Percentiles rank a stretch among this genome's conserved stretches.
Conservation (phyloP, 179 eudicot genomes). For the Patellifolia procumbens region DNA sequence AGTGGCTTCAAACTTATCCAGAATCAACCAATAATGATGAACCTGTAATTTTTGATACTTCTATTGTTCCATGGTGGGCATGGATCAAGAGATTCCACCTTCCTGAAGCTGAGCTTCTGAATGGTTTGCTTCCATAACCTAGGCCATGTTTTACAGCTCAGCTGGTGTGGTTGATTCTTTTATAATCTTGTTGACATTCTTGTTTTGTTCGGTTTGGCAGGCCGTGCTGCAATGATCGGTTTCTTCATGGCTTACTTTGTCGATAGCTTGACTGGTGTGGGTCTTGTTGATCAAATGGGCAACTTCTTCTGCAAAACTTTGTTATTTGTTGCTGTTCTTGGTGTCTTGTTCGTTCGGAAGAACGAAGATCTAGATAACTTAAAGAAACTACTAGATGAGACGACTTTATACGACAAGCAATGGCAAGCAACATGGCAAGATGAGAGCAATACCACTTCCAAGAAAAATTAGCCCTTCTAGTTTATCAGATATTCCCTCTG, state of each 20-base stretch:
- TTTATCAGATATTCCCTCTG: not conserved
- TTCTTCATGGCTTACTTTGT: conserved; percentile 91
- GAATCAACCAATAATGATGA: conserved; percentile 63
- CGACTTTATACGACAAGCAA: conserved; percentile 88
- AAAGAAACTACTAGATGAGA: conserved; percentile 72
- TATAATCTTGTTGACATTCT: not conserved
- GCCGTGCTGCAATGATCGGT: conserved; percentile 94
- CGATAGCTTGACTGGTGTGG: conserved; percentile 85
- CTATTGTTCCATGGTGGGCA: conserved; percentile 91
- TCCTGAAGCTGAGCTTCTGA: conserved; percentile 85
- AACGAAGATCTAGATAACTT: conserved; percentile 75
- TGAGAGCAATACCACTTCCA: conserved; percentile 31
- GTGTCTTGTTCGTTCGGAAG: conserved; percentile 65
- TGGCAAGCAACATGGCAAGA: conserved; percentile 99
- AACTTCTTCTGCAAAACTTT: conserved; percentile 87
- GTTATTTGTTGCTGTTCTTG: conserved; percentile 65
- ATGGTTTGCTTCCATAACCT: conserved; percentile 46
- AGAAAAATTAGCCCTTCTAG: conserved; percentile 31
- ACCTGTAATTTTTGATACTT: conserved; percentile 66
- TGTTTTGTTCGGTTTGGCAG: conserved; percentile 34
- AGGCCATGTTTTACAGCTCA: not conserved
- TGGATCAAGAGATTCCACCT: conserved; percentile 86
- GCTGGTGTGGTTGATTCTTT: not conserved
- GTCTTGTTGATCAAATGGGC: conserved; percentile 84
- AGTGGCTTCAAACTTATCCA: conserved; percentile 69